Conservation (phyloP, 768 basidiomycete genomes). For the Mycena rosella region DNA sequence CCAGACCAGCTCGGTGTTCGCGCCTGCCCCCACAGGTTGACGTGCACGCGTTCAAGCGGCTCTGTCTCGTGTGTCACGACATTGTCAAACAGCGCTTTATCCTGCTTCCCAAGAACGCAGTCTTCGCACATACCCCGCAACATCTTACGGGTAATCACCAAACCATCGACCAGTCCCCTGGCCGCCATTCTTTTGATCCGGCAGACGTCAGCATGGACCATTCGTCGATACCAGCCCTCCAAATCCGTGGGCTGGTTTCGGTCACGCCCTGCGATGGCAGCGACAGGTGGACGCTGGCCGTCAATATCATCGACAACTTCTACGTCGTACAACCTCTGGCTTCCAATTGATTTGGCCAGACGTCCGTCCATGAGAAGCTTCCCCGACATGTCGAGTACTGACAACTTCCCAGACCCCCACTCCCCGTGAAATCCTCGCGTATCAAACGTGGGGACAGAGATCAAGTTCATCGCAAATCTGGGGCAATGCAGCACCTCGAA, state of each 20-base stretch:
- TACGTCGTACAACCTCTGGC: background rate
- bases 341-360: background rate
- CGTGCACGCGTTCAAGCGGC: slow-evolving; percentile 36
- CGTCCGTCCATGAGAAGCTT: background rate
- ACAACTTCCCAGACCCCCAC: background rate
- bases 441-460: slow-evolving; percentile 10
- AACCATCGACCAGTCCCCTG: slow-evolving; percentile 37
- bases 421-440: slow-evolving; percentile 2
- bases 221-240: slow-evolving; percentile 43
- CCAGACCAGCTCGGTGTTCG: no score
- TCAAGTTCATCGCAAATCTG: slow-evolving; percentile 14
- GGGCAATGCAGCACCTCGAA: slow-evolving; percentile 1
- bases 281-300: slow-evolving; percentile 4
- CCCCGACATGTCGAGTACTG: background rate
- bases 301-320: slow-evolving; percentile 9
- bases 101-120: slow-evolving; percentile 46
- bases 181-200: slow-evolving; percentile 30
- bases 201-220: slow-evolving; percentile 38
- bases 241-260: slow-evolving; percentile 37
- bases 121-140: no score
- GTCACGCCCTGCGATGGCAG: slow-evolving; percentile 29
- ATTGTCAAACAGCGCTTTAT: slow-evolving; percentile 39
- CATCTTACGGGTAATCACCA: slow-evolving; percentile 31
- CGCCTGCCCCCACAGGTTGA: no score
- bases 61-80: slow-evolving; percentile 31